Conservation (phyloP, 768 basidiomycete genomes). For the Dictyophora rubrovolvata region DNA sequence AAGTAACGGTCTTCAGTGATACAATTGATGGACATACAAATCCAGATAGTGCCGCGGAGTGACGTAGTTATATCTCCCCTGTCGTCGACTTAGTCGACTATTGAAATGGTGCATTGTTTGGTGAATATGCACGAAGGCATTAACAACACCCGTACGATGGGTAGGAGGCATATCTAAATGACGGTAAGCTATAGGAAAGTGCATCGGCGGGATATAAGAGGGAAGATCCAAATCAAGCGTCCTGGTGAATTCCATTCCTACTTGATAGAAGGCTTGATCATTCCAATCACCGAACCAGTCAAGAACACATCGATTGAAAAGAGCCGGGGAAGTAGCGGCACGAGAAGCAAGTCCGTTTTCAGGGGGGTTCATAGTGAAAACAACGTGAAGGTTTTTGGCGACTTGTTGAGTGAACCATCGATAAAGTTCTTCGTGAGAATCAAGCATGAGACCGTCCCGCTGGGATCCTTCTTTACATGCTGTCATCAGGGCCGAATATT, state of each 20-base stretch:
- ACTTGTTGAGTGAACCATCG: conserved; percentile 99
- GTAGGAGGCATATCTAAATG: conserved; percentile 76
- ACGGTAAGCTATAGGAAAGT: conserved; percentile 87
- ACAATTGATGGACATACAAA: conserved; percentile 56
- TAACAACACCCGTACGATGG: conserved; percentile 86
- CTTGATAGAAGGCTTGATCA: conserved; percentile 96
- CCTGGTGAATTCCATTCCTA: conserved; percentile 93
- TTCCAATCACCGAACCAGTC: conserved; percentile 99
- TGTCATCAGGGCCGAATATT: conserved; percentile 95
- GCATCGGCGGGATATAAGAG: conserved; percentile 64
- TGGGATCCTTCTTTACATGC: conserved; percentile 99
- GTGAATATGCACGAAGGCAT: conserved; percentile 89
- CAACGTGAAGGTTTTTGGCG: conserved; percentile 94
- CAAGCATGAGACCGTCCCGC: conserved; percentile 94
- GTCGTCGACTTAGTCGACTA: conserved; percentile 75
- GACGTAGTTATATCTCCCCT: conserved; percentile 94
- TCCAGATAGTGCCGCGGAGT: conserved; percentile 98
- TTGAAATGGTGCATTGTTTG: conserved; percentile 84
- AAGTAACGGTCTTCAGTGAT: conserved; percentile 7
- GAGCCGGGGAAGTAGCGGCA: conserved; percentile 93
- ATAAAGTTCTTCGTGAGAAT: conserved; percentile 95
- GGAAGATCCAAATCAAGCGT: conserved; percentile 86
- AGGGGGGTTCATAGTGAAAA: conserved; percentile 99
- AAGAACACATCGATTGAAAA: conserved; percentile 98
- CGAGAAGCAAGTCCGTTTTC: conserved; percentile 91